These are phyloP conservation scores for Fomitopsis serialis DNA, from an alignment of 768 basidiomycete genomes.

Conservation along the genomic window DNA sequence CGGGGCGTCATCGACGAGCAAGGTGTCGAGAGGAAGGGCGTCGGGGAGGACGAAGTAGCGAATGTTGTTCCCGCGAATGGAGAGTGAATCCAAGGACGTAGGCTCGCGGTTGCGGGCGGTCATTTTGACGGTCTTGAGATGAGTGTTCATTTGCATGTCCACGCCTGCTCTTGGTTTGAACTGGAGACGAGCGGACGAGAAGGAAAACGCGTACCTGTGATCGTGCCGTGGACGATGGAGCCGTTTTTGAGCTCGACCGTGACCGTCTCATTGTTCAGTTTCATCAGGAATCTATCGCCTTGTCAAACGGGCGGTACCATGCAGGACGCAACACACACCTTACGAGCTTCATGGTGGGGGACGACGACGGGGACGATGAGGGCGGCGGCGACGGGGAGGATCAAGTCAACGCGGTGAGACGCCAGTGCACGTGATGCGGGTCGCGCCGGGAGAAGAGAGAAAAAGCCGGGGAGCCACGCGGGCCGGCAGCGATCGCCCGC, in stretches of 20 bases:
- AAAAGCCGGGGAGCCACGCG: background rate
- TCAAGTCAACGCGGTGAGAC: too few relatives aligned
- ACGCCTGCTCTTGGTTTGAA: conserved; percentile 81
- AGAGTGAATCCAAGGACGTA: conserved; percentile 79
- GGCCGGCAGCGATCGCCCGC: background rate
- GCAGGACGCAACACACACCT: conserved; percentile 38
- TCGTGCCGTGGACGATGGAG: conserved; percentile 90
- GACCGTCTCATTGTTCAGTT: conserved; percentile 98
- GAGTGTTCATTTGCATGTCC: conserved; percentile 99
- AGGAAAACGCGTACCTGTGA: conserved; percentile 65
- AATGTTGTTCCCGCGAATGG: conserved; percentile 95
- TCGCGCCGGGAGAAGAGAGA: background rate
- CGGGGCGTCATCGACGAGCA: conserved; percentile 95
- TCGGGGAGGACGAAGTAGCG: conserved; percentile 98
- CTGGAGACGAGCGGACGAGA: conserved; percentile 1
- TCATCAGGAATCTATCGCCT: conserved; percentile 87
- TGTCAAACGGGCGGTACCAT: background rate
- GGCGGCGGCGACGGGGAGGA: too few relatives aligned
- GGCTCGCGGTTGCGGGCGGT: conserved; percentile 90
- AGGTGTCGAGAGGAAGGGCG: conserved; percentile 91
- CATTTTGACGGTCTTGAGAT: conserved; percentile 96
- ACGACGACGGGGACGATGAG: too few relatives aligned
- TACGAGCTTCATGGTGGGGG: conserved; percentile 75
- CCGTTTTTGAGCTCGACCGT: conserved; percentile 98
- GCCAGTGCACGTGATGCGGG: background rate